These are phyloP conservation scores for Phytopythium mirpurense DNA, from an alignment of 352 stramenopile species.

Conservation along the genomic window DNA sequence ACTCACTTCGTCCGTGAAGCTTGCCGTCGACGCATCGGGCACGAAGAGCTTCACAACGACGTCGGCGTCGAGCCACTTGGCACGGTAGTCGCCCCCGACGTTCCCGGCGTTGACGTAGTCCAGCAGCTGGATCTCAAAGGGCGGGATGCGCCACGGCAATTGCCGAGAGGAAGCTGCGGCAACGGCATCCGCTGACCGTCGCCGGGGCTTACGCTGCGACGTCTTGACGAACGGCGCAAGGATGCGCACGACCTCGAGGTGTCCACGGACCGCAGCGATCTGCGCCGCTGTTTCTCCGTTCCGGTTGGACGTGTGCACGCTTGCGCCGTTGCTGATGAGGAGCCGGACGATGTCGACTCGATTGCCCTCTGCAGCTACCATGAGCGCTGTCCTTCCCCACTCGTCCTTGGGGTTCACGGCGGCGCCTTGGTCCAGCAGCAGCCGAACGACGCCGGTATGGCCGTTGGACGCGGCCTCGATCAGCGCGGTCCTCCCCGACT, in stretches of 20 bases:
- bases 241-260: not conserved
- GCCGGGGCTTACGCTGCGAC: not conserved
- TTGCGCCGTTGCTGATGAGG: not conserved
- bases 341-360: not conserved
- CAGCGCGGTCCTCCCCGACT: not conserved
- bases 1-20: constrained; percentile 2
- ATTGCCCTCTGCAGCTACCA: not conserved
- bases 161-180: not conserved
- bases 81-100: constrained; percentile 1
- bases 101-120: not conserved
- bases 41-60: constrained; percentile 1
- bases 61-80: constrained; percentile 4
- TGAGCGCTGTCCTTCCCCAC: not conserved
- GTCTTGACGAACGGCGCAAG: not conserved
- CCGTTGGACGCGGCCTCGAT: not conserved
- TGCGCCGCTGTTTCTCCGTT: not conserved
- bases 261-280: not conserved
- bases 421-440: not conserved
- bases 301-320: not conserved
- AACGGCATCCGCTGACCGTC: not conserved
- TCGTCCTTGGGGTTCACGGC: not conserved
- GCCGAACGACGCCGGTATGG: not conserved
- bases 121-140: constrained; percentile 1
- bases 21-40: not conserved
- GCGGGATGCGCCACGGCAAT: not conserved